Conservation (phyloP, 1,139 yeast species). For the Suhomyces bokatorum region DNA sequence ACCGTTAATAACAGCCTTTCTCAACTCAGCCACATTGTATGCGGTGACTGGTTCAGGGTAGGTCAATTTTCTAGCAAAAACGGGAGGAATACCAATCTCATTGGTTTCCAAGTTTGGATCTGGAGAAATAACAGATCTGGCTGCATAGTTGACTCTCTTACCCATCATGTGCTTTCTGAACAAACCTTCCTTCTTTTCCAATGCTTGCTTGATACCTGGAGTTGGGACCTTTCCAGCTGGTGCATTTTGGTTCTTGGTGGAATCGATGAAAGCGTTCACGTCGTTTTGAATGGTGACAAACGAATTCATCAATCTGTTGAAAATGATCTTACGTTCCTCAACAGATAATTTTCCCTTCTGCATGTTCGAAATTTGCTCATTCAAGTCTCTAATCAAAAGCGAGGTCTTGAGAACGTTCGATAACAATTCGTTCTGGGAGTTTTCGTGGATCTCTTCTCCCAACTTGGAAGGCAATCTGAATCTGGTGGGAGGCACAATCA, state of each 20-base stretch:
- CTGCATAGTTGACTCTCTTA: constrained; percentile 97
- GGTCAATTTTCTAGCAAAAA: constrained; percentile 90
- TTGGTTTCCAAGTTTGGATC: constrained; percentile 98
- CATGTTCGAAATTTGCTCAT: constrained; percentile 67
- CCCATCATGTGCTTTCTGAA: constrained; percentile 99
- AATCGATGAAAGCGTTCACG: constrained; percentile 90
- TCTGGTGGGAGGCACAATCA: constrained; percentile 95
- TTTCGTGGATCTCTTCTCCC: constrained; percentile 95
- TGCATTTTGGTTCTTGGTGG: constrained; percentile 81
- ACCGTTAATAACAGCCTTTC: constrained; percentile 96
- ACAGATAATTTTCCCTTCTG: constrained; percentile 65
- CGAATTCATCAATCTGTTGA: constrained; percentile 90
- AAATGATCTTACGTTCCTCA: constrained; percentile 67
- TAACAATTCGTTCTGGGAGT: constrained; percentile 85
- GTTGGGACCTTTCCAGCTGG: constrained; percentile 70
- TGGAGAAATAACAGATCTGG: constrained; percentile 98
- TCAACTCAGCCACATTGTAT: constrained; percentile 82
- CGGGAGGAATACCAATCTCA: constrained; percentile 99
- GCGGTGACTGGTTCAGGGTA: constrained; percentile 99
- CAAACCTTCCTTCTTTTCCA: constrained; percentile 97
- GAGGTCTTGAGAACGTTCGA: constrained; percentile 79
- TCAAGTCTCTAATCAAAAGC: constrained; percentile 80
- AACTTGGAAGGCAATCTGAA: constrained; percentile 95
- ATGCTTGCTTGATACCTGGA: constrained; percentile 96
- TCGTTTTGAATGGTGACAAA: constrained; percentile 94